phyloP scores from a whole-genome alignment of 2,329 filamentous ascomycete genomes.

The Verticillium klebahnii region DNA sequence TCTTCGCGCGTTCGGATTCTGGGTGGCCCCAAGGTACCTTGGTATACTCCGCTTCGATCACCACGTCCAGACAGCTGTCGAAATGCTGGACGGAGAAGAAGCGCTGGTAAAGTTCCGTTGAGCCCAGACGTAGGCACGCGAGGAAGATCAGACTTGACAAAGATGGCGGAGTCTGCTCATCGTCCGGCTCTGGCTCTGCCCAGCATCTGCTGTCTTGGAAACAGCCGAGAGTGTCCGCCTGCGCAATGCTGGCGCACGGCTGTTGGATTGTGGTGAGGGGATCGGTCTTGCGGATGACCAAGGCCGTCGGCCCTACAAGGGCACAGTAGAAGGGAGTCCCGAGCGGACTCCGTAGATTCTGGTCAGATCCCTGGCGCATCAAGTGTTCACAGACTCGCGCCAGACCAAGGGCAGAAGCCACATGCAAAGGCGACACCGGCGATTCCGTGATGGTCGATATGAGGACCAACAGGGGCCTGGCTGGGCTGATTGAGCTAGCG shows the following conservation, averaged over 20 bases:
- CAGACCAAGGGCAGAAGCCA: slow-evolving; percentile 28
- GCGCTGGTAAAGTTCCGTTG: background rate
- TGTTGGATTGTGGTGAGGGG: background rate
- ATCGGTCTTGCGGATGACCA: slow-evolving; percentile 13
- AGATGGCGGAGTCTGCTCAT: background rate
- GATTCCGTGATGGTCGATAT: slow-evolving; percentile 23
- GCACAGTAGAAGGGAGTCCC: slow-evolving; percentile 29
- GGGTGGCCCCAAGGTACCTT: background rate
- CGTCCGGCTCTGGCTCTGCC: background rate
- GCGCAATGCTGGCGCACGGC: background rate
- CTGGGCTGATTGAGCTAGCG: background rate
- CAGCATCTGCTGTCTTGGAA: slow-evolving; percentile 18
- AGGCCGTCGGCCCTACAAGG: slow-evolving; percentile 23
- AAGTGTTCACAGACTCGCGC: slow-evolving; percentile 19
- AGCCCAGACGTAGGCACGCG: slow-evolving; percentile 1
- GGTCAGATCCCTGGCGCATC: slow-evolving; percentile 5
- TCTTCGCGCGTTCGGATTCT: background rate
- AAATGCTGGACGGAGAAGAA: background rate
- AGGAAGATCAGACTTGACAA: slow-evolving; percentile 7
- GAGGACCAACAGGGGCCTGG: slow-evolving; percentile 18
- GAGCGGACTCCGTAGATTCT: slow-evolving; percentile 17
- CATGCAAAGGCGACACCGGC: slow-evolving; percentile 24
- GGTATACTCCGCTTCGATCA: background rate
- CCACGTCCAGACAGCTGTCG: background rate
- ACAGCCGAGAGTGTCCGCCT: slow-evolving; percentile 19